Evolutionary conservation across 1,139 yeast species (phyloP).

Genomic region (Taphrina wiesneri): DNA sequence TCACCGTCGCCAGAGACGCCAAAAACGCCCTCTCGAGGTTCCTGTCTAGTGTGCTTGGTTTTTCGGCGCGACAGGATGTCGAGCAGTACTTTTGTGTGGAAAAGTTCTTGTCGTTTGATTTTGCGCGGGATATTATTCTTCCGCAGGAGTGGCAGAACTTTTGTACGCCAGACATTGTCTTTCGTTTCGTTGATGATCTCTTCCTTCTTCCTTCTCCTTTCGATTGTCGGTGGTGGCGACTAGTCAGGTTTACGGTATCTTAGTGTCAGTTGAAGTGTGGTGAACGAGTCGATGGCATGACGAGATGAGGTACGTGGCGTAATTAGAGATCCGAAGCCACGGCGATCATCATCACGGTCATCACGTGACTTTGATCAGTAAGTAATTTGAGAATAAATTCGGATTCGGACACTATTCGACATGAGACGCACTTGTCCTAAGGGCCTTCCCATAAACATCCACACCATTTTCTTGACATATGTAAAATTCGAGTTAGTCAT

Average conservation of each 20-base stretch:
- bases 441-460: background rate
- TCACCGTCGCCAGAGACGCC: background rate
- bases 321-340: slow-evolving; percentile 5
- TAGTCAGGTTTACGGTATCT: too few species aligned
- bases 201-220: too few species aligned
- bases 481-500: background rate
- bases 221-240: too few species aligned
- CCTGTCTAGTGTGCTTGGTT: slow-evolving; percentile 14
- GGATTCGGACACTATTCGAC: too few species aligned
- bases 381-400: too few species aligned
- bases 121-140: slow-evolving; percentile 20
- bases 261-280: too few species aligned
- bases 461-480: background rate
- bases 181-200: background rate
- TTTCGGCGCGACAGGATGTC: slow-evolving; percentile 8
- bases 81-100: slow-evolving; percentile 29
- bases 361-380: too few species aligned
- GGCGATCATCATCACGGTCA: background rate
- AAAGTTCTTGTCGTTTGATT: background rate
- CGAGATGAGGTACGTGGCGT: background rate
- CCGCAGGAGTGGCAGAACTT: slow-evolving; percentile 30
- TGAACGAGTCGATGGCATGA: too few species aligned
- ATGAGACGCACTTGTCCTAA: too few species aligned
- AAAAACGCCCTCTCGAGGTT: slow-evolving; percentile 7
- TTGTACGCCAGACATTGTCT: background rate